Evolutionary conservation across 2,329 filamentous ascomycete genomes (phyloP), one percentile per base, ranked within the genome.

Genomic region (Rutstroemia sydowiana): DNA sequence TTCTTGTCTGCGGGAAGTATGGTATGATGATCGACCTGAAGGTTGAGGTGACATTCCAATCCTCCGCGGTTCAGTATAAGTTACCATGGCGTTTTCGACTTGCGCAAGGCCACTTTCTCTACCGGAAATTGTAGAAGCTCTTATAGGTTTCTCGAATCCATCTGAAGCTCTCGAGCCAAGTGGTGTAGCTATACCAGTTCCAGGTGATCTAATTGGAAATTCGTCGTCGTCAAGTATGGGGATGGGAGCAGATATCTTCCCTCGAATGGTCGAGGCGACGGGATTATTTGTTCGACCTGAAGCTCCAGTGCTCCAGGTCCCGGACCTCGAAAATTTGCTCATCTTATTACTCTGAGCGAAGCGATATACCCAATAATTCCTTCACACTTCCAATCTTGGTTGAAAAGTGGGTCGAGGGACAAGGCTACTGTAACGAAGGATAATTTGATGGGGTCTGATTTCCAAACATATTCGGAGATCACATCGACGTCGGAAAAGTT

Each of bases 171-270:
- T 57, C 28, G 49, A 64, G n/a, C 63, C 60, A 11, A 67, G 51
- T n/a, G 65, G 64, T 2, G 65, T 64, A 23, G 68, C 66, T 36
- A 70, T 68, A 28, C 63, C 63, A 5, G 70, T 61, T 9, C 68
- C 72, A 2, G 72, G 71, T 28, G 71, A 71, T 46, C 73, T 69
- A 44, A 77, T 75, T 10, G 76, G 73, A 58, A 80, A 77, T 53
- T 80, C 78, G 55, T 80, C 72, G 59, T 75, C 75, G 53, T 78
- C 76, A 37, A 70, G 57, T 51, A 84, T 75, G 1, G 79, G 79
- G 44, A 84, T 83, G 13, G 81, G 81, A 6, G 72, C 74, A 28
- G 79, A 83, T 55, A 84, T 58, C 58, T 75, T 77, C 55, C 79
- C 79, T 36, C 80, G 75, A 55, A 83, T 76, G 31, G 61, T 62